Conservation (phyloP, 2,329 filamentous ascomycete genomes). For the Calycina herbarum region DNA sequence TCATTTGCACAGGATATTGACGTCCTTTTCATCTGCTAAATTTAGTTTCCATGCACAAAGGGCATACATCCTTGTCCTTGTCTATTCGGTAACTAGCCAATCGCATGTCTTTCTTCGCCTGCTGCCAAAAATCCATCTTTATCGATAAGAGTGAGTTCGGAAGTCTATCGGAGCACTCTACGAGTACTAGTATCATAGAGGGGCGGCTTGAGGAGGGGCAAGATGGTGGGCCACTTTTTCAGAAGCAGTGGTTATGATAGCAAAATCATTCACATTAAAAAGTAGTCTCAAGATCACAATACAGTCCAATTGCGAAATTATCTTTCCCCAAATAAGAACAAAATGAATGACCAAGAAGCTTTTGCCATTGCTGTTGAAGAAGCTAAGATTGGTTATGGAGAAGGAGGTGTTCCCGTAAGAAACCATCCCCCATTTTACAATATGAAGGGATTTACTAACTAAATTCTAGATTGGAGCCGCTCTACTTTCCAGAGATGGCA, state of each 20-base stretch:
- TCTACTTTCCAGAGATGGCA: conserved; percentile 68
- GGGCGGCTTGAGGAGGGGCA: not conserved
- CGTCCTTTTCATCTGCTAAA: not conserved
- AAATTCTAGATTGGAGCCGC: conserved; percentile 51
- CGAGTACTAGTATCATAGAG: not conserved
- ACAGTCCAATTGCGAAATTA: not conserved
- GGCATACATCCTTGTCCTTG: not conserved
- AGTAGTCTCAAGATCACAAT: not conserved
- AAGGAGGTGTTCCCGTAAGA: conserved; percentile 51
- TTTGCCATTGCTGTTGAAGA: conserved; percentile 49
- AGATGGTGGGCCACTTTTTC: not conserved
- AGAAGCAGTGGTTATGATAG: not conserved
- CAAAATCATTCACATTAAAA: not conserved
- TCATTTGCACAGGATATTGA: not conserved
- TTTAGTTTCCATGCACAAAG: conserved; percentile 2
- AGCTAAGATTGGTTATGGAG: conserved; percentile 45
- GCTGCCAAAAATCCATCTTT: not conserved
- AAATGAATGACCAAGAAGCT: conserved; percentile 45
- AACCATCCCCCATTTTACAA: not conserved
- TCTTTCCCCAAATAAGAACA: not conserved
- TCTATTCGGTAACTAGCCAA: not conserved
- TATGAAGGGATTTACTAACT: not conserved
- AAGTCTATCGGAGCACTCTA: not conserved
- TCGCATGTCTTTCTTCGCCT: not conserved
- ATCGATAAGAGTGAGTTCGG: not conserved